Conservation (phyloP, 192 early-diverging fungal species). For the Backusella macrospora region DNA sequence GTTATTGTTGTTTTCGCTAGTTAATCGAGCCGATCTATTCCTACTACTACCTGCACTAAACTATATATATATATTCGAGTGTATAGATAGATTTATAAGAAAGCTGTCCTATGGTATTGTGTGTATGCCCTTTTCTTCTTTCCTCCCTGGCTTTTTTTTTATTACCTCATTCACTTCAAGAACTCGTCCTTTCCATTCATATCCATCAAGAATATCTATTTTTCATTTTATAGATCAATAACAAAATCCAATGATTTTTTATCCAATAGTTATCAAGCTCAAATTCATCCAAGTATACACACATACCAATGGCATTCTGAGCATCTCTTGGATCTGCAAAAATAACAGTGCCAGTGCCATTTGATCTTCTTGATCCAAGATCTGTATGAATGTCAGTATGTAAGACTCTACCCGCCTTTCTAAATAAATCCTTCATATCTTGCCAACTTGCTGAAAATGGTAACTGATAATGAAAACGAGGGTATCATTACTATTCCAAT, state of each 20-base stretch:
- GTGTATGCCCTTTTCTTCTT: too few relatives aligned
- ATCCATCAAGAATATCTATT: constrained; percentile 79
- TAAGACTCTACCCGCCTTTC: constrained; percentile 68
- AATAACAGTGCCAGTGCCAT: constrained; percentile 74
- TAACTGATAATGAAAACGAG: constrained; percentile 49
- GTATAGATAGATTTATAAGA: too few relatives aligned
- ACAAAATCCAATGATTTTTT: background rate
- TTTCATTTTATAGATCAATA: background rate
- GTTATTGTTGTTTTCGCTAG: background rate
- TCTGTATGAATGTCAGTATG: constrained; percentile 72
- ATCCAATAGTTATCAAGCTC: too few relatives aligned
- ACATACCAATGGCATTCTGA: constrained; percentile 71
- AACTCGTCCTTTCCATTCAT: constrained; percentile 75
- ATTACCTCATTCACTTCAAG: constrained; percentile 78
- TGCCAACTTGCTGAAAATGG: constrained; percentile 84
- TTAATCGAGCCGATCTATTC: background rate
- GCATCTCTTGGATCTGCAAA: constrained; percentile 74
- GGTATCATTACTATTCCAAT: too few relatives aligned
- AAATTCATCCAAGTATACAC: background rate
- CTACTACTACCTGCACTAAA: background rate
- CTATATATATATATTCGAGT: background rate
- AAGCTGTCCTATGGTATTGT: too few relatives aligned
- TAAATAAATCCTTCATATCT: constrained; percentile 86
- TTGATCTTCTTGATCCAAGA: constrained; percentile 63
- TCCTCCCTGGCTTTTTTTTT: too few relatives aligned